Percentiles rank a stretch among this genome's conserved stretches.
Evolutionary conservation across 106 monocot genomes (phyloP).

Genomic region (Acorus gramineus): DNA sequence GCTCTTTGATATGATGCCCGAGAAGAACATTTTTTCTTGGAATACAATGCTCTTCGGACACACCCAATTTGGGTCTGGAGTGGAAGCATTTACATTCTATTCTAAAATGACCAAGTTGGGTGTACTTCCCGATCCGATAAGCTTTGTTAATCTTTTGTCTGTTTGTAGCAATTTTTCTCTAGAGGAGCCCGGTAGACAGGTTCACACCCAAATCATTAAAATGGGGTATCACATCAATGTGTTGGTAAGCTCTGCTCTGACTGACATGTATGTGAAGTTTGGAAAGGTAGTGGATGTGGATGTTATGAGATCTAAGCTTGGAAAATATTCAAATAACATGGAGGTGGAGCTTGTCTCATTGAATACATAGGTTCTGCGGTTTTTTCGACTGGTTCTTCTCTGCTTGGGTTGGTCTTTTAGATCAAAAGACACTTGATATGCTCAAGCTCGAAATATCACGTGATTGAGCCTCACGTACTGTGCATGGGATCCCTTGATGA

Average conservation of each 20-base stretch:
- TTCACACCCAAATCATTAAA: conserved; percentile 41
- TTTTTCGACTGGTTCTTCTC: too few species aligned
- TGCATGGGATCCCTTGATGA: too few species aligned
- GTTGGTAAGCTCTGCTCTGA: conserved; percentile 10
- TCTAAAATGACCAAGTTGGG: conserved; percentile 31
- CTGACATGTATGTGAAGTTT: conserved; percentile 24
- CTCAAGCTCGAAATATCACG: too few species aligned
- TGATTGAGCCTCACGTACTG: too few species aligned
- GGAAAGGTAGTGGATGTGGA: not conserved
- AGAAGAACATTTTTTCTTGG: conserved; percentile 38
- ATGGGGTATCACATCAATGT: conserved; percentile 23
- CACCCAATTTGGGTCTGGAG: conserved; percentile 17
- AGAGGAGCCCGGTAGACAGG: conserved; percentile 31
- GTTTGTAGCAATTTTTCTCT: conserved; percentile 24
- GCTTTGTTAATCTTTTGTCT: conserved; percentile 23
- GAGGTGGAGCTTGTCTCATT: conserved; percentile 1
- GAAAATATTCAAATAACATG: conserved; percentile 1
- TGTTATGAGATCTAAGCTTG: not conserved
- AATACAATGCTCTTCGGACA: conserved; percentile 39
- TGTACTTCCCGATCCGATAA: conserved; percentile 27
- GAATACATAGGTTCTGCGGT: not conserved
- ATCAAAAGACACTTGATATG: too few species aligned
- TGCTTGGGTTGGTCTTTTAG: too few species aligned
- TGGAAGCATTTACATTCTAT: conserved; percentile 26
- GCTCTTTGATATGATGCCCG: conserved; percentile 33